These are phyloP conservation scores for Mycena leptocephala DNA, from an alignment of 768 basidiomycete genomes.

Conservation along the genomic window DNA sequence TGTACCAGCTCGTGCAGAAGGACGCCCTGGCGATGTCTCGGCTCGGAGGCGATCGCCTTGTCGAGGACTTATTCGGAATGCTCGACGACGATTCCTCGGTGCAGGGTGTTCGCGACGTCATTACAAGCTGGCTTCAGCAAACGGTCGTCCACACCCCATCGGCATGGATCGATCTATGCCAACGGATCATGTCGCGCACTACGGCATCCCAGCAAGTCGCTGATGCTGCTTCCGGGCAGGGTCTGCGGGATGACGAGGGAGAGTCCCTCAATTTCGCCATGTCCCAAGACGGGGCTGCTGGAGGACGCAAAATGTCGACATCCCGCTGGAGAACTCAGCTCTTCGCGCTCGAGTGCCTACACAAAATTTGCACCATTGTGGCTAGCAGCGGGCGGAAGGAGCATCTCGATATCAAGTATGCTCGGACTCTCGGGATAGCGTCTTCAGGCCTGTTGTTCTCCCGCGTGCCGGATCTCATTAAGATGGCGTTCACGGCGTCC, in stretches of 20 bases:
- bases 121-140: conserved; percentile 94
- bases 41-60: conserved; percentile 93
- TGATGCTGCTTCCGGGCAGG: conserved; percentile 71
- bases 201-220: conserved; percentile 86
- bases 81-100: conserved; percentile 95
- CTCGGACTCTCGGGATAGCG: conserved; percentile 72
- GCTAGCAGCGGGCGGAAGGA: conserved; percentile 82
- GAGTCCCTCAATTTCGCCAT: conserved; percentile 86
- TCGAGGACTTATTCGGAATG: conserved; percentile 96
- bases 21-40: conserved; percentile 94
- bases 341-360: conserved; percentile 94
- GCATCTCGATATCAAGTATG: conserved; percentile 86
- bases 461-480: conserved; percentile 93
- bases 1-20: conserved; percentile 97
- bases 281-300: conserved; percentile 56
- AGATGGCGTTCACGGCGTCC: conserved; percentile 98
- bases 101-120: conserved; percentile 94
- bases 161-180: conserved; percentile 98
- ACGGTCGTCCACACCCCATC: conserved; percentile 94
- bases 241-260: conserved; percentile 91
- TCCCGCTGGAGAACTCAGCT: conserved; percentile 98
- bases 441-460: conserved; percentile 81
- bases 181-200: conserved; percentile 96
- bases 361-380: conserved; percentile 88
- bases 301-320: conserved; percentile 63